phyloP scores from a whole-genome alignment of 1,139 yeast genomes.

The Yamadazyma atmosphaerica region DNA sequence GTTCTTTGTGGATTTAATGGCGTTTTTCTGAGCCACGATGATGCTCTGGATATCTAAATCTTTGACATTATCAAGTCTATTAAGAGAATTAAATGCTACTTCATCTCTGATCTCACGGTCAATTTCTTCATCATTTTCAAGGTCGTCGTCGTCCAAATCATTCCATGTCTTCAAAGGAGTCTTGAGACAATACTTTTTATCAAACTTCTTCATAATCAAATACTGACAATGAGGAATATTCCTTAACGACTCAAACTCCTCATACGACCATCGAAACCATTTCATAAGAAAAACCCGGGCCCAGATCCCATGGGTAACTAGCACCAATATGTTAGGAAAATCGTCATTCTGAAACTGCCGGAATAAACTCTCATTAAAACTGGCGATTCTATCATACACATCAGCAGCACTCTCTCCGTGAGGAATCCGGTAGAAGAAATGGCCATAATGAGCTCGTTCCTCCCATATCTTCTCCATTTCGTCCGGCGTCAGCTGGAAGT shows the following conservation, averaged over 20 bases:
- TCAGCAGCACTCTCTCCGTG: constrained; percentile 96
- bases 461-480: constrained; percentile 80
- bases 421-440: constrained; percentile 87
- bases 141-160: constrained; percentile 46
- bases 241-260: constrained; percentile 77
- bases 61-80: constrained; percentile 33
- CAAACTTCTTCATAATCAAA: constrained; percentile 67
- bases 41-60: constrained; percentile 45
- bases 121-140: constrained; percentile 38
- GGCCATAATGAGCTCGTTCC: constrained; percentile 87
- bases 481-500: constrained; percentile 75
- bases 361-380: constrained; percentile 82
- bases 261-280: constrained; percentile 92
- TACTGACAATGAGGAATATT: constrained; percentile 86
- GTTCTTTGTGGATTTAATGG: constrained; percentile 35
- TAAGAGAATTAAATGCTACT: constrained; percentile 40
- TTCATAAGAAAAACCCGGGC: constrained; percentile 89
- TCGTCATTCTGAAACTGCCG: constrained; percentile 70
- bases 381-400: constrained; percentile 86
- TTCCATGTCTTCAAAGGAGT: constrained; percentile 64
- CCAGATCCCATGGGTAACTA: constrained; percentile 94
- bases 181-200: constrained; percentile 46
- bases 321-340: constrained; percentile 72
- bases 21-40: constrained; percentile 46
- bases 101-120: constrained; percentile 44